Base-by-base conservation (phyloP, 768 basidiomycete genomes). In the Rhodosporidiobolus odoratus region DNA sequence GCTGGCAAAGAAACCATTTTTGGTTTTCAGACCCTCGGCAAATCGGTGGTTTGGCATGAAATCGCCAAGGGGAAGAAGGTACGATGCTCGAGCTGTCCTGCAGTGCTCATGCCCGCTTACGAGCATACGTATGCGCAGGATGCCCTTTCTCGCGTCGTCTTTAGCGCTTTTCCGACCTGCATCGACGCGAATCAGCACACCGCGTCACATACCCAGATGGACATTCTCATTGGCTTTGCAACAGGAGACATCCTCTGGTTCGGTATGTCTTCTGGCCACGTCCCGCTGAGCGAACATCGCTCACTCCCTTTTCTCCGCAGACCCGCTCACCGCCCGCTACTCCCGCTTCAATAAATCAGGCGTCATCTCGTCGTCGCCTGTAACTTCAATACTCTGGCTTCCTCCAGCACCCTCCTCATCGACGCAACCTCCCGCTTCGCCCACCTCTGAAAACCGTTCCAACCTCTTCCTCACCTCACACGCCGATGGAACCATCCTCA, bases 191-290 rank as follows among this genome's bases (percentile, higher is more conserved):
- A 96, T 75, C 79, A 83, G 9, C 79, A 85, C 3, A 96, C 94
- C 3, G 86, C 90, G 12, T 88, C 87, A 5, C 81, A 88, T 17
- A 88, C 92, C 50, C 86, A 87, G 53, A 80, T 97, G 41, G 94
- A 97, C 76, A 83, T 96, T 10, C 85, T 97, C 68, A 89, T 97
- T 76, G 96, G 95, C 9, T 97, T 96, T 78, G 84, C 83, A 71
- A 90, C 93, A 0, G 96, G 96, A n/a, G 96, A 99, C 81, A 82
- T 99, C 45, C 81, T 98, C 58, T 98, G 96, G 96, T 83, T 98
- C 65, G 94, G 94, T 90, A 72, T 34, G 47, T 64, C 60, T 58
- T 45, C 38, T n/a, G n/a, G n/a, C n/a, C n/a, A n/a, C n/a, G n/a
- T n/a, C n/a, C n/a, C n/a, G n/a, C n/a, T n/a, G n/a, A n/a, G n/a